Base-by-base conservation (phyloP, 768 basidiomycete genomes). In the Termitomyces sp. region DNA sequence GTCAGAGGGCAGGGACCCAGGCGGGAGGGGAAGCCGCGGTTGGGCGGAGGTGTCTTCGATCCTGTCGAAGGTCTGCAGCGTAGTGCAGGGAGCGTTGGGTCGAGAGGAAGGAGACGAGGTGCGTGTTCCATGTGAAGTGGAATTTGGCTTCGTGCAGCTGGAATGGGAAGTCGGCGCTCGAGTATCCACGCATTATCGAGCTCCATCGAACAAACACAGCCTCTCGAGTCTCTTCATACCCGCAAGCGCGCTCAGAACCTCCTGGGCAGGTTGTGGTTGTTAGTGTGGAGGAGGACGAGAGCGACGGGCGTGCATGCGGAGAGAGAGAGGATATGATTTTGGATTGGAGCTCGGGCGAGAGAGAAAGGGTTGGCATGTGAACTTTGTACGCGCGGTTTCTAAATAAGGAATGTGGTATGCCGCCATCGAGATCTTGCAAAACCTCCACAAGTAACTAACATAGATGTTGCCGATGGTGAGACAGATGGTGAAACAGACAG, bases 81-180 rank as follows among this genome's bases (percentile, higher is more conserved):
- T 64, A n/a, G 55, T 68, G 75, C 40, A 88, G 73, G 35, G 76
- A 71, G 13, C 67, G 69, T 67, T 87, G 84, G 54, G 68, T 70
- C 58, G 79, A 72, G 33, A 87, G 72, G 70, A 88, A 88, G 15
- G 73, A 71, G 57, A 79, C 76, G 9, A 82, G 57, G 51, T 78
- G 68, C 0, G 61, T 48, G 64, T 84, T 82, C 84, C 85, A 87
- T 7, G 71, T 64, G 52, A 85, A 75, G 49, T 75, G 74, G n/a
- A 87, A 67, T 28, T 74, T 77, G 4, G 79, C 77, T 49, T 86
- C 83, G 50, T 68, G 71, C 28, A 87, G 78, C 57, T 79, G 79
- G 71, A 85, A 56, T 1, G 36, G 36, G 1, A 3, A 20, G 4
- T 12, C 49, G 9, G 2, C 1, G 40, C 28, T 28, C 50, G n/a